Evolutionary conservation across 1,139 yeast genomes (phyloP).

Genomic region (Saccharomyces hybrid): DNA sequence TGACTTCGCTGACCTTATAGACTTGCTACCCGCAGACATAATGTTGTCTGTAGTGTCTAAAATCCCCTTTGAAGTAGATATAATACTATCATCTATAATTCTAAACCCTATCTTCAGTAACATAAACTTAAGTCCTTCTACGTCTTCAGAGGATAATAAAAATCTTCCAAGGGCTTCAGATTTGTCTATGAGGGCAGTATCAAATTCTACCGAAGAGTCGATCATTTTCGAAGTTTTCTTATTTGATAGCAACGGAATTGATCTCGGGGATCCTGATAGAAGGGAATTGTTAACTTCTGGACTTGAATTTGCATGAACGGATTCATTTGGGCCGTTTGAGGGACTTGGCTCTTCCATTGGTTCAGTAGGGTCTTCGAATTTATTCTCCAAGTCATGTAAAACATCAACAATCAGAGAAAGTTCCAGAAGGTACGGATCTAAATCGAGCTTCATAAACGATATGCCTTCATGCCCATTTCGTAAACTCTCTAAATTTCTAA

Average conservation of each 20-base stretch:
- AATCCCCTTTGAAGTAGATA: slow-evolving; percentile 22
- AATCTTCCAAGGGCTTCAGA: slow-evolving; percentile 32
- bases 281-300: neutral
- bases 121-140: slow-evolving; percentile 38
- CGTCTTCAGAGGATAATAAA: slow-evolving; percentile 40
- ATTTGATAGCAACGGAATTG: slow-evolving; percentile 9
- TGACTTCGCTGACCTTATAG: slow-evolving; percentile 9
- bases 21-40: neutral
- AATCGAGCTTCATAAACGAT: slow-evolving; percentile 59
- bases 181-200: slow-evolving; percentile 35
- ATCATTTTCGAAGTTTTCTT: slow-evolving; percentile 13
- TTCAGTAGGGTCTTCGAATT: neutral
- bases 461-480: slow-evolving; percentile 33
- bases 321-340: neutral
- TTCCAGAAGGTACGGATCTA: slow-evolving; percentile 58
- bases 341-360: neutral
- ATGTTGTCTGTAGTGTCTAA: slow-evolving; percentile 9
- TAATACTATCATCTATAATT: slow-evolving; percentile 23
- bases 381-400: slow-evolving; percentile 29
- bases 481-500: slow-evolving; percentile 32
- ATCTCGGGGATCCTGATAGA: neutral
- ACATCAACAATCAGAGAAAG: slow-evolving; percentile 53
- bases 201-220: slow-evolving; percentile 25
- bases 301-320: neutral
- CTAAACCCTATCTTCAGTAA: slow-evolving; percentile 28